A percentile compares a stretch with the other conserved stretches of the same genome.
Evolutionary conservation across 2,329 filamentous ascomycete species (phyloP).

Genomic region (Stachybotrys elegans): DNA sequence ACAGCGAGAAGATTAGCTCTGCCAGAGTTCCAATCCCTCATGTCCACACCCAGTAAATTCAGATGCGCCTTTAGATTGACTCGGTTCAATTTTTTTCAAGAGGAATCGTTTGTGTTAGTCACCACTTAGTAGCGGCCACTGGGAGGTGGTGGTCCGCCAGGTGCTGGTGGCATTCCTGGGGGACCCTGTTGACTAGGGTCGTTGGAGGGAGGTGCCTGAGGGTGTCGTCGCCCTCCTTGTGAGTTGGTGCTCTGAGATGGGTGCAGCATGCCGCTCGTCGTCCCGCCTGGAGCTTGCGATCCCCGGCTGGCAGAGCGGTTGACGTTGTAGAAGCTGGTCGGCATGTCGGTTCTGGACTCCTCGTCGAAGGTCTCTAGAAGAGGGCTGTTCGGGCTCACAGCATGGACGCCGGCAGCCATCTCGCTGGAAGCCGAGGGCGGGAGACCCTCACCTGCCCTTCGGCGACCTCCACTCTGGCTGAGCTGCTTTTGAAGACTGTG

Average conservation of each 20-base stretch:
- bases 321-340: constrained; percentile 23
- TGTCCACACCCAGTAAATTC: no score
- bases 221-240: constrained; percentile 12
- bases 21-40: no score
- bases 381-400: constrained; percentile 22
- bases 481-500: constrained; percentile 4
- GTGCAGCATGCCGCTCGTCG: constrained; percentile 13
- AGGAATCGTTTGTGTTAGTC: no score
- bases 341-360: constrained; percentile 33
- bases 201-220: neutral
- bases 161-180: neutral
- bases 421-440: constrained; percentile 24
- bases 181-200: neutral
- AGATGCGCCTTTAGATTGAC: no score
- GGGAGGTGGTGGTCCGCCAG: constrained; percentile 2
- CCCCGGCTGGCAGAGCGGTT: constrained; percentile 15
- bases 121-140: neutral
- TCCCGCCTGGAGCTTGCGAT: constrained; percentile 13
- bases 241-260: constrained; percentile 13
- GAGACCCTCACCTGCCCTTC: constrained; percentile 42
- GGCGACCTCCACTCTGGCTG: constrained; percentile 41
- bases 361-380: constrained; percentile 35
- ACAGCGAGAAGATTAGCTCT: no score
- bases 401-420: constrained; percentile 10
- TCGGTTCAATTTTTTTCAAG: no score